Evolutionary conservation across 163 green algal genomes (phyloP), one percentile per base, ranked within the genome.

Genomic region (Scenedesmus sp.): DNA sequence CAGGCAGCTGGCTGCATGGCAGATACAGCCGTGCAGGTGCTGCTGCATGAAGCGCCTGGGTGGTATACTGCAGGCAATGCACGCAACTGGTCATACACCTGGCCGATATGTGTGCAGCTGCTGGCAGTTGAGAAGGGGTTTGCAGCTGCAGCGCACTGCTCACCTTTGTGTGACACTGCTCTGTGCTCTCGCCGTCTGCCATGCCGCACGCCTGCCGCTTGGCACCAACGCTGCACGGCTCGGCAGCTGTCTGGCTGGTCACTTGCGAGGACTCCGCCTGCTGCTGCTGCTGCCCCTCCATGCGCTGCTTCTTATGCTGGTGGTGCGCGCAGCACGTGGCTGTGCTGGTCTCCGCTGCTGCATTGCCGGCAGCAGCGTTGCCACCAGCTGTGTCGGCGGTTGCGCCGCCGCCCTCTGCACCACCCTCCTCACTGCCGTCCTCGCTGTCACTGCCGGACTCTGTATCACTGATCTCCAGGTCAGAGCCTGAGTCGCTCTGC

Each of bases 401-500:
- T 56, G 70, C 82, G 46, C 46, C 34, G 60, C 81, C 70, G 26
- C 46, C 81, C 20, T 89, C 76, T 15, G 55, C 81, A 18, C 34
- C 88, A 18, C 73, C 76, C 76, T 83, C 77, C 23, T 57, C 62
- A 52, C 26, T 85, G 55, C 82, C 57, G 18, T 88, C 57, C 5
- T 86, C 89, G 55, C 86, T 90, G 12, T 94, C 79, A 26, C 59
- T 64, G 54, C 93, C 94, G 7, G 91, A 88, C 34, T 88, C 87
- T 59, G n/a, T 9, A 57, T 88, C 85, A 18, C 86, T 46, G 79
- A 60, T 23, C 46, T 67, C 76, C 26, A 67, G 5, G 57, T 96
- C 94, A 1, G 26, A 82, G 16, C 96, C 95, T 8, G 86, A 95
- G 83, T 97, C 95, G 13, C 91, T 95, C 82, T 98, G 92, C 92